Evolutionary conservation across 257 asterid species (phyloP).

Genomic region (Rehmannia glutinosa): DNA sequence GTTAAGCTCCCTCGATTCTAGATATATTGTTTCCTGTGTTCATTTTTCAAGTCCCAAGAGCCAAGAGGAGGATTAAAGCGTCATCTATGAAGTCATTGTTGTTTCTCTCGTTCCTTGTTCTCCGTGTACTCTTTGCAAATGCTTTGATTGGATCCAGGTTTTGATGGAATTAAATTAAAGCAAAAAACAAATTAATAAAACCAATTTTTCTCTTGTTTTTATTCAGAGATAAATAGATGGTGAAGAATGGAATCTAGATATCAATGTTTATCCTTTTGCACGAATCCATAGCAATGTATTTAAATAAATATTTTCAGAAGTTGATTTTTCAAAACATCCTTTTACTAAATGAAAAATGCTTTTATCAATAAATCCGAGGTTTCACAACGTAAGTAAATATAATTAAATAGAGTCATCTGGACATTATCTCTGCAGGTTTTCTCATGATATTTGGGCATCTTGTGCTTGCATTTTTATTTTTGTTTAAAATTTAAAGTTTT

Average conservation of each 20-base stretch:
- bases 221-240: background rate
- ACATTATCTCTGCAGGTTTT: background rate
- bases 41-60: background rate
- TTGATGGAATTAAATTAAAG: background rate
- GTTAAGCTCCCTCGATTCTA: too few species aligned
- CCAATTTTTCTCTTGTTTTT: background rate
- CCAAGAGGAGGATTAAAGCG: background rate
- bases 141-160: background rate
- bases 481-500: background rate
- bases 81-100: background rate
- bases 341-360: background rate
- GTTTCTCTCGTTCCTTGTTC: background rate
- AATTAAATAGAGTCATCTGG: background rate
- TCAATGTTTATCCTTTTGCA: background rate
- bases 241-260: background rate
- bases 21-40: background rate
- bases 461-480: background rate
- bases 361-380: background rate
- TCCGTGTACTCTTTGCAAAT: background rate
- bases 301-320: background rate
- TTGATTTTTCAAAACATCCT: background rate
- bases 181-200: background rate
- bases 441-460: conserved; percentile 11
- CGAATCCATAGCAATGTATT: background rate
- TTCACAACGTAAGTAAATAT: background rate